A percentile compares a stretch with the other conserved stretches of the same genome.
Conservation (phyloP, 306 rosid genomes). For the Echinosophora koreensis region DNA sequence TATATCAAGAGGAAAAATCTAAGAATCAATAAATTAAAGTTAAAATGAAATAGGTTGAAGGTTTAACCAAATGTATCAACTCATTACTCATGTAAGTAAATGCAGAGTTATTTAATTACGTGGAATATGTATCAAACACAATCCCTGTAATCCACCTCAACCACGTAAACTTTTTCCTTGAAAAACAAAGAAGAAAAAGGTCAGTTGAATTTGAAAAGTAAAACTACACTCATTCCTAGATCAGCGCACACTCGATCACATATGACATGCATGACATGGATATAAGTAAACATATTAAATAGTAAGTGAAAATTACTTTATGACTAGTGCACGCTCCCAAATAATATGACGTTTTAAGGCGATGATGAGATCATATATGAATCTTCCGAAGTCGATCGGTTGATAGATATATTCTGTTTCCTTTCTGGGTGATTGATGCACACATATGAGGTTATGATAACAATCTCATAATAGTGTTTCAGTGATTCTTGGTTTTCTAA, state of each 20-base stretch:
- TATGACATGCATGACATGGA: conserved; percentile 42
- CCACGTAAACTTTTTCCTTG: background rate
- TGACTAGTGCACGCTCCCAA: conserved; percentile 48
- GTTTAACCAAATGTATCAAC: too few relatives aligned
- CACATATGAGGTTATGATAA: conserved; percentile 48
- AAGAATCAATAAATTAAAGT: too few relatives aligned
- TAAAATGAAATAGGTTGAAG: too few relatives aligned
- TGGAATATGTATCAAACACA: conserved; percentile 25
- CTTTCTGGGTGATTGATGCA: conserved; percentile 46
- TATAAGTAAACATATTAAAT: background rate
- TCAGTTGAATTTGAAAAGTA: conserved; percentile 43
- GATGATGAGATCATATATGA: conserved; percentile 42
- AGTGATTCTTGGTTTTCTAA: conserved; percentile 45
- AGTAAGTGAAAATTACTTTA: conserved; percentile 37
- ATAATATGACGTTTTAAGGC: conserved; percentile 42
- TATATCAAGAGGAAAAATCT: too few relatives aligned
- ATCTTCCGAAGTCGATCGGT: conserved; percentile 29
- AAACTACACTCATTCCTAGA: conserved; percentile 43
- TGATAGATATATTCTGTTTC: conserved; percentile 40
- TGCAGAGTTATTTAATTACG: background rate
- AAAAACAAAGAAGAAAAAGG: conserved; percentile 40
- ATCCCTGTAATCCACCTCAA: conserved; percentile 23
- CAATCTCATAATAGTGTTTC: conserved; percentile 51
- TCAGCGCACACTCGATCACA: background rate
- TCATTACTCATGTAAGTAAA: too few relatives aligned